Evolutionary conservation across 2,329 filamentous ascomycete species (phyloP).

Genomic region (Scopulariopsis brevicaulis): DNA sequence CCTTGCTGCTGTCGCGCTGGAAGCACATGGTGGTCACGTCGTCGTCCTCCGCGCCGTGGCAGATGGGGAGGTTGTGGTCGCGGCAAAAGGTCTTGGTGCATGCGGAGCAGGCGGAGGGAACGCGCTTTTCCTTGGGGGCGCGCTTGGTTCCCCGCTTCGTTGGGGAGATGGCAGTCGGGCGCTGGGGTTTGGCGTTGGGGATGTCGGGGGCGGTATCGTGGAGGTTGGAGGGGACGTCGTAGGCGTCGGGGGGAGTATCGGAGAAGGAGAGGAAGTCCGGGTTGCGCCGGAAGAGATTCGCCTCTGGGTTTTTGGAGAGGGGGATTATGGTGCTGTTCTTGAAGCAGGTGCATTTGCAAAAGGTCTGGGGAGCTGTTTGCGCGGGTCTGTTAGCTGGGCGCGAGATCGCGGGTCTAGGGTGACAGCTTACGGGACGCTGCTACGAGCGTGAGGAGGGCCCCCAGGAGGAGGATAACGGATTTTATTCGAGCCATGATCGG

Average conservation of each 20-base stretch:
- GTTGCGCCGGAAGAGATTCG: slow-evolving; percentile 12
- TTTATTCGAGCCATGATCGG: slow-evolving; percentile 26
- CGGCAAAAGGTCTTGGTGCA: slow-evolving; percentile 58
- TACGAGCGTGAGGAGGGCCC: slow-evolving; percentile 20
- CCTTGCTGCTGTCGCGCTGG: slow-evolving; percentile 56
- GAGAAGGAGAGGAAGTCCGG: slow-evolving; percentile 6
- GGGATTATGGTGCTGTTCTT: slow-evolving; percentile 58
- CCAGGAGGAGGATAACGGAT: slow-evolving; percentile 22
- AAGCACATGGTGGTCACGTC: slow-evolving; percentile 54
- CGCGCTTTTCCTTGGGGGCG: slow-evolving; percentile 14
- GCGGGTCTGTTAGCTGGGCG: slow-evolving; percentile 3
- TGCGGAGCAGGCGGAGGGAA: slow-evolving; percentile 37
- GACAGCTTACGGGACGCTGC: slow-evolving; percentile 29
- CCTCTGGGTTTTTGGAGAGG: slow-evolving; percentile 28
- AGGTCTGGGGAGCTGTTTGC: slow-evolving; percentile 43
- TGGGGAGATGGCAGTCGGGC: too few species aligned
- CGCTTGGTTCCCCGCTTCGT: slow-evolving; percentile 17
- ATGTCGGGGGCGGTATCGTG: too few species aligned
- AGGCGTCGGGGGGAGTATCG: neutral
- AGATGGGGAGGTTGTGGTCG: slow-evolving; percentile 47
- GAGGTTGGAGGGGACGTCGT: too few species aligned
- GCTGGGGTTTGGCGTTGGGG: too few species aligned
- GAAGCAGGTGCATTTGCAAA: slow-evolving; percentile 62
- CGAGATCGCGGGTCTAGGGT: neutral
- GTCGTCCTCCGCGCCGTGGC: slow-evolving; percentile 48